Base-by-base conservation (phyloP, 176 grass and related monocot species). In the Phragmites australis region DNA sequence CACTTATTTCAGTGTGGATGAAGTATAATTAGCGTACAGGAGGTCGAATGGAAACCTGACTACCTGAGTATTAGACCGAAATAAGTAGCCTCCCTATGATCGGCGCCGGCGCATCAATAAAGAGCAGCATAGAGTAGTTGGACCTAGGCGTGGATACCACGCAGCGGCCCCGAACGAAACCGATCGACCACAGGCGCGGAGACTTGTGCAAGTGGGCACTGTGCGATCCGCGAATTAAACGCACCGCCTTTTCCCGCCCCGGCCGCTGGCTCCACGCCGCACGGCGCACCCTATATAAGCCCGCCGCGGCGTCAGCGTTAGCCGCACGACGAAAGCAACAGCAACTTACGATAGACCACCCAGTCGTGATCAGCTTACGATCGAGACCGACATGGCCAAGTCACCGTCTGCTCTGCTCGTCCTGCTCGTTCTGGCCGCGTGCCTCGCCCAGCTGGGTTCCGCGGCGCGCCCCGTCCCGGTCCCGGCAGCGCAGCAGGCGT, bases 381-480 rank as follows among this genome's bases (percentile, higher is more conserved):
- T 7, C 27, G 12, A n/a, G 30, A 40, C 25, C 59, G 41, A 6
- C 59, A 78, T 78, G 76, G 76, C 61, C 7, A 42, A 15, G 34
- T 9, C 44, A 3, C 12, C 58, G 0, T 48, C 39, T 0, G 64
- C 82, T 26, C 37, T 77, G 65, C 55, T 82, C 83, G 1, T 85
- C 76, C 67, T 94, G n/a, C 49, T 64, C 46, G 69, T 68, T 18
- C 43, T 94, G 3, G 63, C 70, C n/a, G 63, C 66, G 70, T 90
- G 80, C 72, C 7, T 65, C 34, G 66, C 68, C 14, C 87, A 78
- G 25, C 51, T 78, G 52, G 68, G 75, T 57, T 15, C 42, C 73
- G 89, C 93, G 51, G 82, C 79, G 65, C 89, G 89, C 47, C n/a
- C 18, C 48, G 57, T 82, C 40, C 87, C 84, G n/a, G 56, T 27